Base-by-base conservation (phyloP, 495 filamentous ascomycete species). In the Xylaria nigripes region DNA sequence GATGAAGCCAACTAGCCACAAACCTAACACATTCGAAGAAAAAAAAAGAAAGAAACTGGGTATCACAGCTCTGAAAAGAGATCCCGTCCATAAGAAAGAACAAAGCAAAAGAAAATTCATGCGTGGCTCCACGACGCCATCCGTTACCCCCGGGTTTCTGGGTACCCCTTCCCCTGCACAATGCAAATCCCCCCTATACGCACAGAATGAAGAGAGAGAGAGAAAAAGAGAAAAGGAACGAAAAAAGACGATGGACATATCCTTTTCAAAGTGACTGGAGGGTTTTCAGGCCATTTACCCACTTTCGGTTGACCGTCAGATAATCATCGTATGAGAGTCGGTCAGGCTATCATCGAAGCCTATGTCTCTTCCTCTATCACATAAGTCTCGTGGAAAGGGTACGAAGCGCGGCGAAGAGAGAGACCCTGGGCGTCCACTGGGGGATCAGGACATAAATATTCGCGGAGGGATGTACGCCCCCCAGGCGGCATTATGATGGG, bases 361-460 rank as follows among this genome's bases (percentile, higher is more conserved):
- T 43, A 48, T 23, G 36, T 21, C 41, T 57, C 54, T 42, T 57
- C 54, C 54, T 57, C 54, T 6, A 57, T 57, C 27, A 57, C 48
- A 23, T 50, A 56, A 13, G 54, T 56, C 23, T 50, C 24, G 29
- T 19, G 54, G 29, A 13, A 16, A 8, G 30, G 52, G 15, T 23
- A 22, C 10, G 44, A 42, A 41, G 32, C 15, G 24, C 27, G 54
- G 29, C 32, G n/a, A 54, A n/a, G 19, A 18, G 22, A 54, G 12
- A 22, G 21, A 15, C 21, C 18, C 22, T 40, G 15, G 3, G 23
- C 8, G 3, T 16, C 44, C 8, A 24, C 32, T 18, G 23, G 12
- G 13, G 54, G 9, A 32, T 27, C 15, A 9, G 48, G 40, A 3
- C 25, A 41, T 1, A 30, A 13, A 4, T 6, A 18, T 21, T 10